These are phyloP conservation scores for Elaeis guineensis DNA, from an alignment of 176 grass and related monocot species.

Conservation along the genomic window DNA sequence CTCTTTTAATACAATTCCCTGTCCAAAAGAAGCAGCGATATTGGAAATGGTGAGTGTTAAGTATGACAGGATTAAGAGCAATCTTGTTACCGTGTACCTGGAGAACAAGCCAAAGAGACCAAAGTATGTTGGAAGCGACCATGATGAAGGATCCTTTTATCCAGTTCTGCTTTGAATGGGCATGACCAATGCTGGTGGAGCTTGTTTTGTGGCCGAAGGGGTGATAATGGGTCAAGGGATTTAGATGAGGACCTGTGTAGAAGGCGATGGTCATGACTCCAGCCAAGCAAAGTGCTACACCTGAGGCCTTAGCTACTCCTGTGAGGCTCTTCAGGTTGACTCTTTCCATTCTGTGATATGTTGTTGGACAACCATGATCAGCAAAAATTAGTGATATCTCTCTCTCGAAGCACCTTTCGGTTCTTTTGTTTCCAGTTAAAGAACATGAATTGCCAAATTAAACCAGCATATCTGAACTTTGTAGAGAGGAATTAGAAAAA, in stretches of 20 bases:
- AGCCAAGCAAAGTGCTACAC: slow-evolving; percentile 35
- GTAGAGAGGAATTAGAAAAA: too few relatives aligned
- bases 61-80: not conserved
- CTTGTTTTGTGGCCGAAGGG: slow-evolving; percentile 11
- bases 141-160: slow-evolving; percentile 53
- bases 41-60: not conserved
- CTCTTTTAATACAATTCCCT: slow-evolving; percentile 51
- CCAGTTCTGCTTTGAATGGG: slow-evolving; percentile 32
- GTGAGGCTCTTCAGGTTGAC: slow-evolving; percentile 25
- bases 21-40: not conserved
- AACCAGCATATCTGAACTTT: too few relatives aligned
- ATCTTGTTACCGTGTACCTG: slow-evolving; percentile 14
- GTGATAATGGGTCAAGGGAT: slow-evolving; percentile 33
- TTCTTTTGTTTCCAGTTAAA: too few relatives aligned
- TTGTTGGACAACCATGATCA: too few relatives aligned
- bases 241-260: slow-evolving; percentile 52
- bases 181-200: not conserved
- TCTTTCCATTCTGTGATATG: slow-evolving; percentile 31
- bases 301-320: slow-evolving; percentile 35
- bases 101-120: slow-evolving; percentile 65
- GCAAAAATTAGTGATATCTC: too few relatives aligned
- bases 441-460: too few relatives aligned
- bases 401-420: too few relatives aligned
- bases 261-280: slow-evolving; percentile 54
- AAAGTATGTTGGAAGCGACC: slow-evolving; percentile 31